Percentiles rank a stretch among this genome's conserved stretches.
Evolutionary conservation across 345 rosid species (phyloP).

Genomic region (Eutrema yunnanense): DNA sequence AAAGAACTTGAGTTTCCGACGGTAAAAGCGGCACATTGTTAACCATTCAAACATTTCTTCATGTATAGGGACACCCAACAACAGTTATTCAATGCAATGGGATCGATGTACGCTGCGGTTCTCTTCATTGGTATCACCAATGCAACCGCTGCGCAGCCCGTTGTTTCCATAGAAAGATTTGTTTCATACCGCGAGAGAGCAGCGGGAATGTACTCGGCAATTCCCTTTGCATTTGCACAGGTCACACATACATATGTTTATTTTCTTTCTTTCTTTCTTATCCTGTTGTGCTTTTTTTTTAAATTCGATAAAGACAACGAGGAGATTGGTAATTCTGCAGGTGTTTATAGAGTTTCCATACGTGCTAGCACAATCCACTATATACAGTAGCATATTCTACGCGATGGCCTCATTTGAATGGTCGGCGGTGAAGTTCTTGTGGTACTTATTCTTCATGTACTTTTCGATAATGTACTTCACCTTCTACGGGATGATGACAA

Average conservation of each 20-base stretch:
- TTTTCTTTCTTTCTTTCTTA: not conserved
- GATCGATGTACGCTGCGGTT: slow-evolving; percentile 88
- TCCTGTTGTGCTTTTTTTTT: not conserved
- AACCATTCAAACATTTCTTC: not conserved
- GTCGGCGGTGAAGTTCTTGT: slow-evolving; percentile 70
- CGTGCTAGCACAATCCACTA: slow-evolving; percentile 65
- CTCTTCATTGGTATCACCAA: slow-evolving; percentile 89
- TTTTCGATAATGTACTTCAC: slow-evolving; percentile 86
- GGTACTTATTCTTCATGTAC: slow-evolving; percentile 95
- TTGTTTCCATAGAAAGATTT: slow-evolving; percentile 87
- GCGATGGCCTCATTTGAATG: slow-evolving; percentile 90
- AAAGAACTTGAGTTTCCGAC: no score
- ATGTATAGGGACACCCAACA: slow-evolving; percentile 63
- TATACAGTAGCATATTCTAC: slow-evolving; percentile 77
- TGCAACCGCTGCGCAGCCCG: slow-evolving; percentile 94
- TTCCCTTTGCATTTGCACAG: slow-evolving; percentile 95
- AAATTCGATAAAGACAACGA: not conserved
- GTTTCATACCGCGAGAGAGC: slow-evolving; percentile 96
- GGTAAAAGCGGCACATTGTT: no score
- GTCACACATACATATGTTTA: slow-evolving; percentile 27
- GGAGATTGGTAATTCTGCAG: slow-evolving; percentile 31
- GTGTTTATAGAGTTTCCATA: slow-evolving; percentile 93
- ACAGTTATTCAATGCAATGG: slow-evolving; percentile 89
- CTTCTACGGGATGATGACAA: slow-evolving; percentile 96
- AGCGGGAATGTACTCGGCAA: slow-evolving; percentile 93